Evolutionary conservation across 805 yeast species (phyloP), one percentile per base, ranked within the genome.

Genomic region (Vanderwaltozyma tropicalis): DNA sequence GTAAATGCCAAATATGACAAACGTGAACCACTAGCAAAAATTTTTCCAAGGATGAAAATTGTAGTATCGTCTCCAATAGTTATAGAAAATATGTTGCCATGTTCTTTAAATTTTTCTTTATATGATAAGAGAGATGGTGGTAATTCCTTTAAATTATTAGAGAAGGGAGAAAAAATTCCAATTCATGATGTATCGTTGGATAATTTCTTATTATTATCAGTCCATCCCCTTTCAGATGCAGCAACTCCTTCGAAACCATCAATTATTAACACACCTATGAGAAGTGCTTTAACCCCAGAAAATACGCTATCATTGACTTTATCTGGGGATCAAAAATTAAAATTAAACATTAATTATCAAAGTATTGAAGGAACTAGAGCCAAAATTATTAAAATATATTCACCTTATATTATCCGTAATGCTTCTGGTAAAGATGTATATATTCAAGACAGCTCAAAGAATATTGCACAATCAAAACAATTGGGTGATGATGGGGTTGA

Each of bases 331-430:
- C 95, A 84, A 48, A 54, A 66, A 15, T 62, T 92, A 34, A 69
- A 71, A 37, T 63, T 92, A 28, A 67, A 69, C 15, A 63, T 92
- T 6, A 78, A 76, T 42, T 89, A 87, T 54, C 68, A 71, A 32
- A 66, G 64, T 16, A 61, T 67, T 16, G 68, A 65, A 11, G 67
- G 68, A 0, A 64, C 70, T 9, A 71, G 75, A 25, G 69, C 80
- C 22, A 64, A 78, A 44, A 72, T 75, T 44, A 71, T 86, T 2
- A 71, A 73, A 11, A 67, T 92, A n/a, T 86, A 76, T 52, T 66
- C 95, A 0, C 96, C 96, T 0, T 92, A 89, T 52, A 67, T 92
- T 32, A 63, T 92, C 14, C 64, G 88, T 44, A 94, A 92, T 58
- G 68, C 82, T 49, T 85, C 95, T 0, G 88, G 83, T 1, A 71